phyloP scores from a whole-genome alignment of 805 yeast species.

The Wickerhamiella qilinensis region DNA sequence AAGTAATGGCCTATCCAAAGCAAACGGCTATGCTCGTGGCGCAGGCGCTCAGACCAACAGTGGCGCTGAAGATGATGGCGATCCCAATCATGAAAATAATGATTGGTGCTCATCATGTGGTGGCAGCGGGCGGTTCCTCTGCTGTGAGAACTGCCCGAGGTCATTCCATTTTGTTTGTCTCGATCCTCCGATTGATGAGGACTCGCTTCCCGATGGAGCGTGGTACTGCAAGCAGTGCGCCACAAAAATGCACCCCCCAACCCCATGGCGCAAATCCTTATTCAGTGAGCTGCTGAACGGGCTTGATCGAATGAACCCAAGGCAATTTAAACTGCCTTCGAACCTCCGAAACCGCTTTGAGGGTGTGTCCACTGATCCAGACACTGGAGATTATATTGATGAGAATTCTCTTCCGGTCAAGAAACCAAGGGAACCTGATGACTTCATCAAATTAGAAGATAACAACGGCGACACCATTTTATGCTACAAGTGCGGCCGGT shows the following conservation, averaged over 20 bases:
- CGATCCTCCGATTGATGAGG: conserved; percentile 74
- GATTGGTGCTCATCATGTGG: conserved; percentile 90
- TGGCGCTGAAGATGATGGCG: too few relatives aligned
- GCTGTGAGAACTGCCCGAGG: conserved; percentile 87
- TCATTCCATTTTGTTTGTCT: conserved; percentile 87
- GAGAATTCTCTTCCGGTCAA: conserved; percentile 17
- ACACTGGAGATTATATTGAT: conserved; percentile 56
- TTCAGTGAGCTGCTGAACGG: conserved; percentile 45
- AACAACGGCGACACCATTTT: conserved; percentile 49
- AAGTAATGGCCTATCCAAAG: conserved; percentile 1
- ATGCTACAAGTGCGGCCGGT: conserved; percentile 62
- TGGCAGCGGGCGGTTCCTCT: conserved; percentile 71
- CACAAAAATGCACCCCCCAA: conserved; percentile 27
- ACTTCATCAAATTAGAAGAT: conserved; percentile 32
- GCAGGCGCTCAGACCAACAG: conserved; percentile 4
- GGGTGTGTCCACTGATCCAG: conserved; percentile 45
- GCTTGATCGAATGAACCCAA: conserved; percentile 44
- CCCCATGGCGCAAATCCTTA: conserved; percentile 23
- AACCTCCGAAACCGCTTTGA: conserved; percentile 53
- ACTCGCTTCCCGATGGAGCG: conserved; percentile 62
- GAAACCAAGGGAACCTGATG: conserved; percentile 10
- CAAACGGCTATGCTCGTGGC: conserved; percentile 1
- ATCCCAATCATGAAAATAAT: conserved; percentile 35
- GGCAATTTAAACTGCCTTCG: conserved; percentile 50
- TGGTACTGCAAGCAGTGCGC: conserved; percentile 80